phyloP scores from a whole-genome alignment of 2,329 filamentous ascomycete species.

The Hymenoscyphus linearis region DNA sequence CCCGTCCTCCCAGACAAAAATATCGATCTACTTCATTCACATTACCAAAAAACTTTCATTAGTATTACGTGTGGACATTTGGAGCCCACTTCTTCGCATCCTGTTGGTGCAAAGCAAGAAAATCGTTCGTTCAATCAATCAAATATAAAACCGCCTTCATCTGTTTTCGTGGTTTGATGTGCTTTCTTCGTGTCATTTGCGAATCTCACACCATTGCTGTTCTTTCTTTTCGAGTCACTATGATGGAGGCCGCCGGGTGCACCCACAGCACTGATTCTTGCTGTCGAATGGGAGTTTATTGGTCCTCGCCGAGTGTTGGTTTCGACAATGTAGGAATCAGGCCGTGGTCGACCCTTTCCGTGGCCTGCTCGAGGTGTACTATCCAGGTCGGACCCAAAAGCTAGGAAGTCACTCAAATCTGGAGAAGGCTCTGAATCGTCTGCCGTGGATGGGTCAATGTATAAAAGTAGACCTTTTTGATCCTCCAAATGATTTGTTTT shows the following conservation, averaged over 20 bases:
- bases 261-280: constrained; percentile 1
- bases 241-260: background rate
- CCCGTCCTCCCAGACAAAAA: no score
- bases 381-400: constrained; percentile 27
- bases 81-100: background rate
- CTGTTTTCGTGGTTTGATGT: background rate
- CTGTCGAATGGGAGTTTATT: background rate
- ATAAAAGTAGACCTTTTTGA: constrained; percentile 23
- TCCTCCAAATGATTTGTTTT: constrained; percentile 5
- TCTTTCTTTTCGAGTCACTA: background rate
- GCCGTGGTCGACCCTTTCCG: constrained; percentile 3
- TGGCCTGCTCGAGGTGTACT: constrained; percentile 22
- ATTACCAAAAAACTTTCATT: background rate
- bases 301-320: background rate
- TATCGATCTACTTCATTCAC: background rate
- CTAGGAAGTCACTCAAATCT: constrained; percentile 28
- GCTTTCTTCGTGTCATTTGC: background rate
- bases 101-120: background rate
- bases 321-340: constrained; percentile 3
- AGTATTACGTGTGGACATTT: background rate
- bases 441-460: constrained; percentile 20
- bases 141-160: no score
- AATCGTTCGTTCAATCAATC: background rate
- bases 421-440: constrained; percentile 28
- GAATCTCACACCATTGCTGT: background rate